A percentile compares a stretch with the other conserved stretches of the same genome.
Conservation (phyloP, 257 asterid genomes). For the Leptodermis oblonga region DNA sequence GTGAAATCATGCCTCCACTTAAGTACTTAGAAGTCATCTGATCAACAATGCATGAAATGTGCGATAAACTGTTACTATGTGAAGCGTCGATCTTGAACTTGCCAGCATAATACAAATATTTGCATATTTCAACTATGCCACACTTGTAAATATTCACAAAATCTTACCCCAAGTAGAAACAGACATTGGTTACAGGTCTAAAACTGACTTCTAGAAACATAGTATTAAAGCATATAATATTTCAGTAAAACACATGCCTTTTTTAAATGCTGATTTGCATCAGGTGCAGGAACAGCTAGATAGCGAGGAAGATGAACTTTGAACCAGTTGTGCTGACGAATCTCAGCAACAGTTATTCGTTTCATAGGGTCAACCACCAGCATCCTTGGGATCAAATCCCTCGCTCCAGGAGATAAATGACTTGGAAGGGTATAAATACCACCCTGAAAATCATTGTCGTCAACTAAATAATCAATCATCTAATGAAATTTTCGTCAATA, state of each 20-base stretch:
- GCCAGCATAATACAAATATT: neutral
- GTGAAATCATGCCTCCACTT: neutral
- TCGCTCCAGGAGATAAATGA: conserved; percentile 81
- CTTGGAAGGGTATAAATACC: conserved; percentile 93
- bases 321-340: conserved; percentile 92
- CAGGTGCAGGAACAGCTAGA: conserved; percentile 80
- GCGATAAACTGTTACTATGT: neutral
- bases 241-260: conserved; percentile 32
- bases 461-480: conserved; percentile 12
- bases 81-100: neutral
- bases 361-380: conserved; percentile 89
- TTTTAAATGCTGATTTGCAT: conserved; percentile 66
- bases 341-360: conserved; percentile 66
- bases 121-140: too few species aligned
- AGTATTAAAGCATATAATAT: conserved; percentile 6
- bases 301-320: conserved; percentile 78
- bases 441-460: conserved; percentile 38
- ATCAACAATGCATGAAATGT: neutral
- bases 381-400: conserved; percentile 85
- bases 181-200: neutral
- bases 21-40: neutral
- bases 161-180: neutral
- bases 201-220: too few species aligned
- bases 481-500: conserved; percentile 3
- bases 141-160: neutral